A percentile compares a stretch with the other conserved stretches of the same genome.
Conservation (phyloP, 2,329 filamentous ascomycete species). For the Aureobasidium lini region DNA sequence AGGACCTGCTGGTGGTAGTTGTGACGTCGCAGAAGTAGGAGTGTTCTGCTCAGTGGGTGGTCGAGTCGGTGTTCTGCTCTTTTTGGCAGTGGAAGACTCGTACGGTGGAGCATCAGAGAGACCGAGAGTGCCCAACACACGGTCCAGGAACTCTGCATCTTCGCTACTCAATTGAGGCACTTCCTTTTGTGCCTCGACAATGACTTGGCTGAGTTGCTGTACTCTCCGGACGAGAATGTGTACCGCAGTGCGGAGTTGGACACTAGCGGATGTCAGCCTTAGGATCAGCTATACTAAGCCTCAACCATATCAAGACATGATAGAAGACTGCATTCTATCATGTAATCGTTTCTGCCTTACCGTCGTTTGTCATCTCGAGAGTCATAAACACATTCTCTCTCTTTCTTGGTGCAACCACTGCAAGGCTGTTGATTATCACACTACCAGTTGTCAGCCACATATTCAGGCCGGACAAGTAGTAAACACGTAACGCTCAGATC, state of each 20-base stretch:
- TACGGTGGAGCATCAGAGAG: not conserved
- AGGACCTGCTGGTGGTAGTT: not conserved
- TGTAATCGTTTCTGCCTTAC: conserved; percentile 8
- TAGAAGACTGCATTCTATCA: too few species aligned
- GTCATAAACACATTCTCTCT: conserved; percentile 23
- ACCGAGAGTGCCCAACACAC: conserved; percentile 19
- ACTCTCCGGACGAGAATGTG: not conserved
- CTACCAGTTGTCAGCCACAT: not conserved
- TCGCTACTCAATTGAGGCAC: not conserved
- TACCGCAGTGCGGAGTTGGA: conserved; percentile 4
- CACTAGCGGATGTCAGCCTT: not conserved
- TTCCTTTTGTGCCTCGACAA: conserved; percentile 9
- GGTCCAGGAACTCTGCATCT: conserved; percentile 34
- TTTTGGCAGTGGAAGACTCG: not conserved
- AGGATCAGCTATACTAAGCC: not conserved
- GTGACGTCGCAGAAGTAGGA: not conserved
- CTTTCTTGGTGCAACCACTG: conserved; percentile 21
- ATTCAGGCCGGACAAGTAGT: not conserved
- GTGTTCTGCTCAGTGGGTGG: not conserved
- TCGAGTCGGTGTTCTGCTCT: too few species aligned
- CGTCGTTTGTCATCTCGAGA: conserved; percentile 25
- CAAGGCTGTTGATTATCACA: conserved; percentile 18
- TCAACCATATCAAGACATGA: not conserved
- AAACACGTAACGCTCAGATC: not conserved
- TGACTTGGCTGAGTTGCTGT: conserved; percentile 6